Percentiles rank a stretch among this genome's conserved stretches.
These are phyloP conservation scores for Kazachstania taianensis DNA, from an alignment of 805 yeast genomes.

Conservation along the genomic window DNA sequence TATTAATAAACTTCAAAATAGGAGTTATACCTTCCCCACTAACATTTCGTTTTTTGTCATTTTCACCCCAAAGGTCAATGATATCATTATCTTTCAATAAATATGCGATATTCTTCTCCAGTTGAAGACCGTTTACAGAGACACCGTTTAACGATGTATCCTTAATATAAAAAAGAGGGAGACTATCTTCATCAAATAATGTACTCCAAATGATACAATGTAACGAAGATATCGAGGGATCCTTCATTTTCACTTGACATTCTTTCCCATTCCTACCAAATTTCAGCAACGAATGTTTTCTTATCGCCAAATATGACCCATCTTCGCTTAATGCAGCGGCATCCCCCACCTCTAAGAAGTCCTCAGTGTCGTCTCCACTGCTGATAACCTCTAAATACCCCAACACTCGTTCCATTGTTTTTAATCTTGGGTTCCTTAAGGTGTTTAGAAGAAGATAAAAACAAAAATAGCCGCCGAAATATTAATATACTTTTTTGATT, in stretches of 20 bases:
- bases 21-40: slow-evolving; percentile 2
- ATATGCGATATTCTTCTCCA: slow-evolving; percentile 27
- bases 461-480: no score
- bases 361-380: no score
- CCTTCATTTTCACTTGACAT: slow-evolving; percentile 27
- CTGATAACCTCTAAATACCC: slow-evolving; percentile 17
- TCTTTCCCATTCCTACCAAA: slow-evolving; percentile 35
- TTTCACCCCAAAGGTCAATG: slow-evolving; percentile 29
- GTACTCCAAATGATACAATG: slow-evolving; percentile 43
- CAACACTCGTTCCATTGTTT: slow-evolving; percentile 4
- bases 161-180: slow-evolving; percentile 40
- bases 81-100: slow-evolving; percentile 33
- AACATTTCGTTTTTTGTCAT: background rate
- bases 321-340: slow-evolving; percentile 2
- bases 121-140: slow-evolving; percentile 30
- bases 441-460: no score
- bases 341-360: no score
- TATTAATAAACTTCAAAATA: slow-evolving; percentile 1
- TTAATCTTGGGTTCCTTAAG: background rate
- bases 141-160: slow-evolving; percentile 47
- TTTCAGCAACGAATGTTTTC: slow-evolving; percentile 29
- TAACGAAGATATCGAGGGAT: slow-evolving; percentile 34
- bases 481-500: no score
- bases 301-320: slow-evolving; percentile 14
- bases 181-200: slow-evolving; percentile 38